phyloP scores from a whole-genome alignment of 371 early-diverging fungal genomes.

The Mucor plumbeus region DNA sequence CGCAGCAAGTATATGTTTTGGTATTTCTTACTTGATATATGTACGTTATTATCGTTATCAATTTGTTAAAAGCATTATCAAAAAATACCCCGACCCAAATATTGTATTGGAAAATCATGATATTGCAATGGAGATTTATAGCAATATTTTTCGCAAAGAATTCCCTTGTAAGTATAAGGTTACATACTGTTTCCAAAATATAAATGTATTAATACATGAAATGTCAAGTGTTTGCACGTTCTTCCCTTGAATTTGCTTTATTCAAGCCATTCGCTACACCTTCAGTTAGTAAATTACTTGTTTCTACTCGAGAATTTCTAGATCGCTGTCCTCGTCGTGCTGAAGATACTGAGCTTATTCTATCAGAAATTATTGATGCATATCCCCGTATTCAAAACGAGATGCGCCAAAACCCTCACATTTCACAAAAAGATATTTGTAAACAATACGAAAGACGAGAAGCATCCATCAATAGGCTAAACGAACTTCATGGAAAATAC shows the following conservation, averaged over 20 bases:
- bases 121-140: slow-evolving; percentile 47
- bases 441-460: slow-evolving; percentile 40
- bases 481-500: slow-evolving; percentile 59
- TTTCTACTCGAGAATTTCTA: slow-evolving; percentile 51
- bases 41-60: slow-evolving; percentile 47
- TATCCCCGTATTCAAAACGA: slow-evolving; percentile 46
- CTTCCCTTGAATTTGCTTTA: slow-evolving; percentile 50
- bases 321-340: slow-evolving; percentile 41
- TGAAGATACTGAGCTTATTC: slow-evolving; percentile 56
- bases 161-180: slow-evolving; percentile 41
- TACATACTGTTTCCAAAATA: background rate
- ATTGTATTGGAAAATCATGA: slow-evolving; percentile 41
- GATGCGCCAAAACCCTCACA: slow-evolving; percentile 22
- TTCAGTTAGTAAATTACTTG: slow-evolving; percentile 52
- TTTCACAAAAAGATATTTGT: slow-evolving; percentile 28
- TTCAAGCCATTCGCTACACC: slow-evolving; percentile 60
- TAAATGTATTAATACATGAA: background rate
- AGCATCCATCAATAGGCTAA: slow-evolving; percentile 45
- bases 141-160: slow-evolving; percentile 40
- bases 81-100: slow-evolving; percentile 55
- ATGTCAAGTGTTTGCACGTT: slow-evolving; percentile 31
- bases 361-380: slow-evolving; percentile 46
- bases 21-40: slow-evolving; percentile 31
- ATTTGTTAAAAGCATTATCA: slow-evolving; percentile 32
- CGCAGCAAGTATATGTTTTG: background rate